A percentile compares a stretch with the other conserved stretches of the same genome.
Evolutionary conservation across 2,329 filamentous ascomycete genomes (phyloP).

Genomic region (Colletotrichum sp.): DNA sequence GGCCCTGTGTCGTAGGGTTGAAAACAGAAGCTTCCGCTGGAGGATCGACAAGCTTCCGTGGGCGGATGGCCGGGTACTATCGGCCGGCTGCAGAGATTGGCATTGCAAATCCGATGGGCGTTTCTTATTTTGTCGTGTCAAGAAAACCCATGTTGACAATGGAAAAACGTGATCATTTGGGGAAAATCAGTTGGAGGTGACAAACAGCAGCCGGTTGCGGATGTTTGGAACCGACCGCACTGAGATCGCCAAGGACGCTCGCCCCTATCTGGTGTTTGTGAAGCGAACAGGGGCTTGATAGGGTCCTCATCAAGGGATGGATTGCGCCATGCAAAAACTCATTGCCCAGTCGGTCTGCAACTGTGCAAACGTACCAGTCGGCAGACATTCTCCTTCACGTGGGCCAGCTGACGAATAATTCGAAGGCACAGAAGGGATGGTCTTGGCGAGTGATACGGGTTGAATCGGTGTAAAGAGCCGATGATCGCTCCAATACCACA

Average conservation of each 20-base stretch:
- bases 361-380: neutral
- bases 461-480: neutral
- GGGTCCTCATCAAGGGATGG: neutral
- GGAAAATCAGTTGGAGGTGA: neutral
- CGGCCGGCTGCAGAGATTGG: neutral
- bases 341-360: neutral
- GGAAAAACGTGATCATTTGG: neutral
- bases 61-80: neutral
- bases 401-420: constrained; percentile 4
- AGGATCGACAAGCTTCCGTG: neutral
- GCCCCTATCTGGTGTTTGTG: neutral
- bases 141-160: neutral
- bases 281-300: neutral
- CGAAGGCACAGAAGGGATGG: neutral
- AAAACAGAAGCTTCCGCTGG: neutral
- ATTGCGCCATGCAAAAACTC: neutral
- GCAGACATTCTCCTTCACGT: constrained; percentile 3
- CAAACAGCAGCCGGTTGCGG: neutral
- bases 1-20: neutral
- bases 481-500: neutral
- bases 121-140: neutral
- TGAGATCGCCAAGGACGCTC: neutral
- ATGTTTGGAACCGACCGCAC: neutral
- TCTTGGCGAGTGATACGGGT: constrained; percentile 8
- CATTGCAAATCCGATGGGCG: neutral